Evolutionary conservation across 441 rosid genomes (phyloP), one percentile per base, ranked within the genome.

Genomic region (Adansonia gregorii): DNA sequence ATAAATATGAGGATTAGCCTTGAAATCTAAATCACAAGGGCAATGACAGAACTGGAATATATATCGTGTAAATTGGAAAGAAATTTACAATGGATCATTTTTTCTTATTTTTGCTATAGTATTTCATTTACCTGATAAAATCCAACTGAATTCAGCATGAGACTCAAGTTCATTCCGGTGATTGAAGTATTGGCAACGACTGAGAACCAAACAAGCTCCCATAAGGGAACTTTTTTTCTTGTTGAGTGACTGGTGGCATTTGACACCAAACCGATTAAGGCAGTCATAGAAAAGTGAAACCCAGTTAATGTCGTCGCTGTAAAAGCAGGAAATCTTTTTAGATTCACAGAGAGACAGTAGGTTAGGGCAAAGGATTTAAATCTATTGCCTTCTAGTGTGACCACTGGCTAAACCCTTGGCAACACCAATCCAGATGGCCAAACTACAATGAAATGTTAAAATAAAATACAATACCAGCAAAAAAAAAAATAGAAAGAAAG

Each of bases 201-300:
- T 0, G 92, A 87, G 83, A 91, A 91, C 92, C 93, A 89, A 65
- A 89, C 80, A 55, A 91, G 96, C 90, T 91, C 96, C 96, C 92
- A 88, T 80, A 89, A n/a, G 3, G 93, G 93, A 41, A 91, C 88
- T 49, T 86, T 84, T 89, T 87, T 91, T 2, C 88, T 85, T 15
- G 81, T 78, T 0, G 95, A 87, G 24, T 86, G 83, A 3, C 95
- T 93, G 24, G 92, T 83, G 3, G 93, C 95, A 78, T 89, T 91
- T 0, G 92, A 91, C 55, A 87, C 88, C 74, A 89, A 48, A 68
- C 95, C 93, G 0, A 91, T 90, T 77, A 89, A 72, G 4, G 95
- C 95, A 41, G 95, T 91, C 41, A 86, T 86, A 7, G 89, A 84
- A 69, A 91, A 91, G 85, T 91, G 96, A 83, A 91, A 88, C n/a